phyloP scores from a whole-genome alignment of 179 eudicot species.

The Heliamphora pulchella region DNA sequence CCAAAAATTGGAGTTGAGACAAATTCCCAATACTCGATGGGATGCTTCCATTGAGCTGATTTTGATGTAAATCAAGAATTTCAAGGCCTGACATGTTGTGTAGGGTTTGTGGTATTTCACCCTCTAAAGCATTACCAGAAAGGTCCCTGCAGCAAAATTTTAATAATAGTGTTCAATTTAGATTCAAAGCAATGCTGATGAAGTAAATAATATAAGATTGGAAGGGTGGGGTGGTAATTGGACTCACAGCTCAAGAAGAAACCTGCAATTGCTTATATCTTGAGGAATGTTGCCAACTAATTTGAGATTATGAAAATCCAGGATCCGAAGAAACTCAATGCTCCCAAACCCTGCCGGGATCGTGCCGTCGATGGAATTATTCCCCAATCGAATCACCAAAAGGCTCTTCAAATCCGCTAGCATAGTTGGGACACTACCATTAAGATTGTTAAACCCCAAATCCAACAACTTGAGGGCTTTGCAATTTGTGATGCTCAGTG shows the following conservation, averaged over 20 bases:
- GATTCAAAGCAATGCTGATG: slow-evolving; percentile 19
- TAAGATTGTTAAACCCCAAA: slow-evolving; percentile 60
- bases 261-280: slow-evolving; percentile 61
- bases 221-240: slow-evolving; percentile 9
- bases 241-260: slow-evolving; percentile 94
- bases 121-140: slow-evolving; percentile 69
- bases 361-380: slow-evolving; percentile 53
- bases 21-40: slow-evolving; percentile 64
- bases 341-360: slow-evolving; percentile 65
- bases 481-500: slow-evolving; percentile 58
- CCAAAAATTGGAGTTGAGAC: slow-evolving; percentile 44
- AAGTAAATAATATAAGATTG: not conserved
- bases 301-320: slow-evolving; percentile 64
- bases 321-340: slow-evolving; percentile 68
- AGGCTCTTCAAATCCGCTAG: slow-evolving; percentile 55
- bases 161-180: slow-evolving; percentile 14
- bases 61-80: slow-evolving; percentile 67
- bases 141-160: slow-evolving; percentile 72
- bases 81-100: slow-evolving; percentile 67
- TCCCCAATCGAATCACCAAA: slow-evolving; percentile 49
- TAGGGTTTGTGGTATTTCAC: slow-evolving; percentile 66
- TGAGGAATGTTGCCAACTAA: slow-evolving; percentile 66
- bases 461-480: slow-evolving; percentile 52
- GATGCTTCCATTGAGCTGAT: slow-evolving; percentile 58
- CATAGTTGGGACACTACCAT: slow-evolving; percentile 56